A percentile compares a stretch with the other conserved stretches of the same genome.
Conservation (phyloP, 805 yeast species). For the Metschnikowia drakensbergensis region DNA sequence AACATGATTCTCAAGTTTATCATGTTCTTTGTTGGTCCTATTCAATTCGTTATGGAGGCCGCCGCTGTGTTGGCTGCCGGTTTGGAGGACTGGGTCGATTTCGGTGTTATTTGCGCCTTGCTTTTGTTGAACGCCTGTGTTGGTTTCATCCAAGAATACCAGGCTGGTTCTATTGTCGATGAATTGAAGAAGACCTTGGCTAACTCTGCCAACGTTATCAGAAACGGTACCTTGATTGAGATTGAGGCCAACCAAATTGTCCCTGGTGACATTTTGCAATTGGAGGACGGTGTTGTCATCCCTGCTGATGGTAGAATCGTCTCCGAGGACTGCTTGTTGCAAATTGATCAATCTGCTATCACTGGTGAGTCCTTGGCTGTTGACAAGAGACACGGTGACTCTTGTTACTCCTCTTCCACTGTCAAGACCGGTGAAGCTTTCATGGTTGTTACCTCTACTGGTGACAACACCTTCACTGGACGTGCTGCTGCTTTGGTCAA, state of each 20-base stretch:
- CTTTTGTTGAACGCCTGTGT: constrained; percentile 83
- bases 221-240: constrained; percentile 77
- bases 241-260: constrained; percentile 81
- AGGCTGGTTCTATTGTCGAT: constrained; percentile 96
- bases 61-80: constrained; percentile 95
- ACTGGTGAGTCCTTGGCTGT: constrained; percentile 98
- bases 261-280: constrained; percentile 90
- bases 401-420: constrained; percentile 86
- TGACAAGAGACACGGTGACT: constrained; percentile 86
- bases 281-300: constrained; percentile 90
- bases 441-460: constrained; percentile 92
- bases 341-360: constrained; percentile 93
- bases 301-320: constrained; percentile 92
- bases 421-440: constrained; percentile 94
- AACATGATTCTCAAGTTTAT: constrained; percentile 73
- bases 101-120: constrained; percentile 93
- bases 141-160: constrained; percentile 96
- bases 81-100: constrained; percentile 97
- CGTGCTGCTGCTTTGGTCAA: constrained; percentile 95
- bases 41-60: constrained; percentile 96
- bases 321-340: constrained; percentile 79
- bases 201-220: constrained; percentile 78
- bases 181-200: constrained; percentile 95
- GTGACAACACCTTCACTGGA: constrained; percentile 94
- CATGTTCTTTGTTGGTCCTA: constrained; percentile 90